Evolutionary conservation across 2,329 filamentous ascomycete species (phyloP).

Genomic region (Aspergillus sp.): DNA sequence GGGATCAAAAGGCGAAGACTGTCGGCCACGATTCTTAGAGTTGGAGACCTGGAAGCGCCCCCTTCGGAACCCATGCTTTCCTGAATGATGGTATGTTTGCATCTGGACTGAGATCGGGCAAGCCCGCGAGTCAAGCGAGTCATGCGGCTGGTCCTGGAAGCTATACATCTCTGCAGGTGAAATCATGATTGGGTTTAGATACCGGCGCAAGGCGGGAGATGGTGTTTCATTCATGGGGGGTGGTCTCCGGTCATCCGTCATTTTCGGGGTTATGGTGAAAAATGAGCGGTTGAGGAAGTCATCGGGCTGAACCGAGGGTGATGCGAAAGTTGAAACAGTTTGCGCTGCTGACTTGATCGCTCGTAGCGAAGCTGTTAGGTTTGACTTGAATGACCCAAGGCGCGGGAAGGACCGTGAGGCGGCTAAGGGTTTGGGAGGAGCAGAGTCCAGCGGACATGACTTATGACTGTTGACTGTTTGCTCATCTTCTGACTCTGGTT

Average conservation of each 20-base stretch:
- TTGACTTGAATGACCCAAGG: slow-evolving; percentile 58
- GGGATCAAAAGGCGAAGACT: slow-evolving; percentile 34
- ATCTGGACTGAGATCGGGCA: slow-evolving; percentile 61
- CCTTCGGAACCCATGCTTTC: slow-evolving; percentile 29
- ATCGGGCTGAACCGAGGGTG: slow-evolving; percentile 53
- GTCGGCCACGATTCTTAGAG: slow-evolving; percentile 44
- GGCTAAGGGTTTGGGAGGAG: slow-evolving; percentile 22
- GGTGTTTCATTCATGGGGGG: slow-evolving; percentile 54
- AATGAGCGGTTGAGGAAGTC: slow-evolving; percentile 60
- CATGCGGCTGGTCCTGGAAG: slow-evolving; percentile 43
- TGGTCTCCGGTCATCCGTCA: slow-evolving; percentile 62
- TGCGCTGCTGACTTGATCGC: slow-evolving; percentile 62
- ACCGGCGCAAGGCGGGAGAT: slow-evolving; percentile 58
- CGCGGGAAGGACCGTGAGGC: slow-evolving; percentile 40
- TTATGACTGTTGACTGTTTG: slow-evolving; percentile 8
- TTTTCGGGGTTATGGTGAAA: slow-evolving; percentile 56
- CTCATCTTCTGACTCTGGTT: slow-evolving; percentile 21
- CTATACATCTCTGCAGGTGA: slow-evolving; percentile 48
- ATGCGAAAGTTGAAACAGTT: slow-evolving; percentile 60
- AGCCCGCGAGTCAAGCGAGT: slow-evolving; percentile 28
- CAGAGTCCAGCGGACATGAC: slow-evolving; percentile 12
- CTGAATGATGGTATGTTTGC: slow-evolving; percentile 56
- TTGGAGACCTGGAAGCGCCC: slow-evolving; percentile 39
- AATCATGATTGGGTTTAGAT: slow-evolving; percentile 57
- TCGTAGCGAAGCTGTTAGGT: slow-evolving; percentile 62